These are phyloP conservation scores for Penicillium sp. DNA, from an alignment of 2,329 filamentous ascomycete genomes.

Conservation along the genomic window DNA sequence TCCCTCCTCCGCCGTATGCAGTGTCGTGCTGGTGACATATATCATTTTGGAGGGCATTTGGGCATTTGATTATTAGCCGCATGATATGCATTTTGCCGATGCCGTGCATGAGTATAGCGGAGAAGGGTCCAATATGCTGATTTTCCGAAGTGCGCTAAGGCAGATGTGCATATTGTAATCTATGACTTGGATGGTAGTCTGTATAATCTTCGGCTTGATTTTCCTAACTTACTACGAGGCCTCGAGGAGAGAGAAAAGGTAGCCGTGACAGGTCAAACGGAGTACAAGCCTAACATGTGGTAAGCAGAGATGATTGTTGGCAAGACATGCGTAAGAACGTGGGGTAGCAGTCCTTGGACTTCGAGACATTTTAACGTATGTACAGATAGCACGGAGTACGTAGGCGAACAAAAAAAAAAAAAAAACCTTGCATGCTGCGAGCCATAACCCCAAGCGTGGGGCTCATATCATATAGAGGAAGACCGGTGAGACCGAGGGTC, in stretches of 20 bases:
- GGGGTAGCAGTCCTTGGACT: not conserved
- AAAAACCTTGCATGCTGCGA: conserved; percentile 8
- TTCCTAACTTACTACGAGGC: not conserved
- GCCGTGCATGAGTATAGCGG: not conserved
- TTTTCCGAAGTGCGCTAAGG: not conserved
- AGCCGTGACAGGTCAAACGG: not conserved
- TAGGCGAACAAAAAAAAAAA: not conserved
- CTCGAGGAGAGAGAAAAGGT: not conserved
- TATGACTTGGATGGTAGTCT: not conserved
- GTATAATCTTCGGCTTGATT: not conserved
- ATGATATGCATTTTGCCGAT: not conserved
- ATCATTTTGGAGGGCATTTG: not conserved
- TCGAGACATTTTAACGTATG: not conserved
- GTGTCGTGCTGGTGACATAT: not conserved
- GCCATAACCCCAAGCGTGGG: not conserved
- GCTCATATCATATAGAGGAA: not conserved
- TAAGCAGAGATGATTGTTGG: not conserved
- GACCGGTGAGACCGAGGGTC: conserved; percentile 1
- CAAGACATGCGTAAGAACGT: not conserved
- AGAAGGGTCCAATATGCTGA: not conserved
- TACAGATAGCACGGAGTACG: not conserved
- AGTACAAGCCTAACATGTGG: no score
- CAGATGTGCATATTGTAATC: not conserved
- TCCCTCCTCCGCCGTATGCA: not conserved
- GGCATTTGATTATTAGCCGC: not conserved